A percentile compares a stretch with the other conserved stretches of the same genome.
Evolutionary conservation across 208 protist genomes (phyloP).

Genomic region (Polymyxa betae): DNA sequence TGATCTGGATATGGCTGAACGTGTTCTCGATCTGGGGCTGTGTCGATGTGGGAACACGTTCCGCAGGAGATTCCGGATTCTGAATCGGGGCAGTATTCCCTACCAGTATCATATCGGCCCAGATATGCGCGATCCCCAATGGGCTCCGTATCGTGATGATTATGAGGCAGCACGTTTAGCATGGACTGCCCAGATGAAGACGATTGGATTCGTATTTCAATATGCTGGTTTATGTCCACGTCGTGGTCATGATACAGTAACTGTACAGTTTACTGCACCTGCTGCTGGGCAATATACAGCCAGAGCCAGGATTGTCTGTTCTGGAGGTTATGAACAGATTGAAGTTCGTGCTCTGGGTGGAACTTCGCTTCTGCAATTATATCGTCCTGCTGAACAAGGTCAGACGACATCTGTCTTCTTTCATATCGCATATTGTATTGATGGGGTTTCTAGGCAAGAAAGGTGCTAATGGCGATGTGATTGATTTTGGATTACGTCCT

Average conservation of each 20-base stretch:
- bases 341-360: neutral
- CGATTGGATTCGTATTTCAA: neutral
- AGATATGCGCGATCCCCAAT: slow-evolving; percentile 24
- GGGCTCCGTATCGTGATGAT: slow-evolving; percentile 27
- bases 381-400: neutral
- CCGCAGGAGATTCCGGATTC: neutral
- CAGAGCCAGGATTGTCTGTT: slow-evolving; percentile 8
- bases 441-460: no score
- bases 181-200: neutral
- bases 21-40: slow-evolving; percentile 34
- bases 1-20: slow-evolving; percentile 13
- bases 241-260: neutral
- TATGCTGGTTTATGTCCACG: neutral
- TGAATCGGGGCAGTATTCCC: slow-evolving; percentile 20
- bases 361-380: neutral
- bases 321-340: slow-evolving; percentile 30
- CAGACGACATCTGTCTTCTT: no score
- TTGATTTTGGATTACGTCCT: slow-evolving; percentile 31
- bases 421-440: no score
- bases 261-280: neutral
- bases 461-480: neutral
- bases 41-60: slow-evolving; percentile 48
- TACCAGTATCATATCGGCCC: slow-evolving; percentile 15
- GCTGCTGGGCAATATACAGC: neutral
- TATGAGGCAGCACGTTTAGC: slow-evolving; percentile 29